Conservation (phyloP, 345 rosid species). For the Microcos paniculata region DNA sequence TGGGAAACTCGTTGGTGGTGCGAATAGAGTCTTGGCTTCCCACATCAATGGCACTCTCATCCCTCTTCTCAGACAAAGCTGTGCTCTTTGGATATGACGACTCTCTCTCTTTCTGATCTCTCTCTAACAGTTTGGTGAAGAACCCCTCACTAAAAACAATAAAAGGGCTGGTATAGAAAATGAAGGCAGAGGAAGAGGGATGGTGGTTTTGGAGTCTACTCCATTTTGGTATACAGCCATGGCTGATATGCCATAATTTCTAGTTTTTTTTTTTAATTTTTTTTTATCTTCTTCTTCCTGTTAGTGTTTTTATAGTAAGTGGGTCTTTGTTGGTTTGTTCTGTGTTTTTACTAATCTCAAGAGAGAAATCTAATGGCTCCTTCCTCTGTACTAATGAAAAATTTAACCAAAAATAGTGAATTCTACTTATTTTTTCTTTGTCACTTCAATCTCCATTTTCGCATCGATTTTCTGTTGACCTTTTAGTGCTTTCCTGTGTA, state of each 20-base stretch:
- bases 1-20: constrained; percentile 83
- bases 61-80: constrained; percentile 86
- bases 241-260: constrained; percentile 2
- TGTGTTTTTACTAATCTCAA: constrained; percentile 10
- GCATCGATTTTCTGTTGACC: not conserved
- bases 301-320: not conserved
- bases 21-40: constrained; percentile 91
- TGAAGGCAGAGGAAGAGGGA: constrained; percentile 38
- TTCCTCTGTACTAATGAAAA: constrained; percentile 41
- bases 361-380: constrained; percentile 40
- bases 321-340: constrained; percentile 15
- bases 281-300: not conserved
- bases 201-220: constrained; percentile 24
- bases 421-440: not conserved
- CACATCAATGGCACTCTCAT: constrained; percentile 93
- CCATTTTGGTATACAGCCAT: constrained; percentile 23
- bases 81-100: constrained; percentile 85
- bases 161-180: constrained; percentile 10
- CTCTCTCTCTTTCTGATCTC: not conserved
- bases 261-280: not conserved
- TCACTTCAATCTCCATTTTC: not conserved
- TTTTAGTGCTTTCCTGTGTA: not conserved
- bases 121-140: not conserved
- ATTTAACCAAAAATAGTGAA: not conserved
- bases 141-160: too few species aligned